Percentiles rank a stretch among this genome's conserved stretches.
Conservation (phyloP, 768 basidiomycete genomes). For the Rhodotorula toruloides region DNA sequence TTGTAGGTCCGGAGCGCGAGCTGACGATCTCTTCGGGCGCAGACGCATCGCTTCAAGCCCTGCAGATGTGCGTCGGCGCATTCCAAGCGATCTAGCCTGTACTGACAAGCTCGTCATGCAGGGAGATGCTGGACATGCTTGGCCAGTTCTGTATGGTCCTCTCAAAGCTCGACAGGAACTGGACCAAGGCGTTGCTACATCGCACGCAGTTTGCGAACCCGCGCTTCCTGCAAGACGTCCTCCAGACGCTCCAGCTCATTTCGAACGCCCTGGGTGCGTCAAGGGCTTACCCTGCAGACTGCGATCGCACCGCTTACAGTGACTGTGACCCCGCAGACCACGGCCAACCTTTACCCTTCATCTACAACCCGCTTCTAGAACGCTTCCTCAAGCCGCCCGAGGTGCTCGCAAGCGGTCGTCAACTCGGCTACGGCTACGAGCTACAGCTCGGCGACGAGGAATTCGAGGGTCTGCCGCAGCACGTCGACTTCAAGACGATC, state of each 20-base stretch:
- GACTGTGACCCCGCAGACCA: background rate
- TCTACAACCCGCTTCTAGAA: slow-evolving; percentile 39
- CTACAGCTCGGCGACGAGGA: slow-evolving; percentile 25
- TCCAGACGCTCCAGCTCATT: slow-evolving; percentile 29
- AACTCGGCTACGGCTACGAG: slow-evolving; percentile 25
- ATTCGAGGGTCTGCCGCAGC: slow-evolving; percentile 30
- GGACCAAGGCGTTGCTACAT: slow-evolving; percentile 38
- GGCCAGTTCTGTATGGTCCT: slow-evolving; percentile 30
- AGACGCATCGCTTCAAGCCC: slow-evolving; percentile 24
- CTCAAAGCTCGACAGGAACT: slow-evolving; percentile 26
- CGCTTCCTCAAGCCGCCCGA: slow-evolving; percentile 33
- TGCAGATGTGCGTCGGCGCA: slow-evolving; percentile 11
- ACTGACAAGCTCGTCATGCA: background rate
- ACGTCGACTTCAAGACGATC: slow-evolving; percentile 36
- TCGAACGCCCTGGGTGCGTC: slow-evolving; percentile 25
- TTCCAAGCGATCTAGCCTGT: background rate
- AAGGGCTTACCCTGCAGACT: background rate
- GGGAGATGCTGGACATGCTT: slow-evolving; percentile 38
- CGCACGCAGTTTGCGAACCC: slow-evolving; percentile 36
- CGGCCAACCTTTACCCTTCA: slow-evolving; percentile 22
- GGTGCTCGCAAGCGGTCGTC: slow-evolving; percentile 9
- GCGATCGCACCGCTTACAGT: background rate
- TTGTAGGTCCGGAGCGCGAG: background rate
- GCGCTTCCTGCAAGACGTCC: slow-evolving; percentile 34
- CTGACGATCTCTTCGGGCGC: background rate